Percentiles rank a stretch among this genome's conserved stretches.
These are phyloP conservation scores for Fusarium albosuccineum DNA, from an alignment of 2,329 filamentous ascomycete species.

Conservation along the genomic window DNA sequence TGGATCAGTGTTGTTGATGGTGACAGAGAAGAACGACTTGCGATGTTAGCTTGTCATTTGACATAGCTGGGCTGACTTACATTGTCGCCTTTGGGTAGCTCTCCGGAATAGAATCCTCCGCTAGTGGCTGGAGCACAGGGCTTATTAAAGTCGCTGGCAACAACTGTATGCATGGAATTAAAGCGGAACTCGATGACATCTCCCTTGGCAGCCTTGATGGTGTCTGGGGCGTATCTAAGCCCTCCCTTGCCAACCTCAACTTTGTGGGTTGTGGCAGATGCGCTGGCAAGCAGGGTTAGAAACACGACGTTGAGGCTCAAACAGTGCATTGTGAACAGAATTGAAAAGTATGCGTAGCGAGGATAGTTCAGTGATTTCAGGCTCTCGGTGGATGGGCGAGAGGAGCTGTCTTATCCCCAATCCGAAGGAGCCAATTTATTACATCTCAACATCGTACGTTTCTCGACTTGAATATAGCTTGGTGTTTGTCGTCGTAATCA, in stretches of 20 bases:
- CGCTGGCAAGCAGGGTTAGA: neutral
- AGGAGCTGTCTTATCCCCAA: neutral
- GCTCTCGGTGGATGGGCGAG: too few species aligned
- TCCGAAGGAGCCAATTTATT: neutral
- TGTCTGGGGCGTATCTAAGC: neutral
- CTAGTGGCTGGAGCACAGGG: constrained; percentile 58
- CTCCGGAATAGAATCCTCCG: constrained; percentile 34
- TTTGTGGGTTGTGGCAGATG: neutral
- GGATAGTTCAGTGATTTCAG: neutral
- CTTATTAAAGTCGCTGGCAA: constrained; percentile 60
- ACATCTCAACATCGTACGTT: too few species aligned
- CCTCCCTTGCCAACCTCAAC: neutral
- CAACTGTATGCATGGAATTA: constrained; percentile 63
- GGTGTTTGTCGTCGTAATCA: too few species aligned
- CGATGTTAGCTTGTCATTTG: neutral
- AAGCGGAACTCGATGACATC: constrained; percentile 68
- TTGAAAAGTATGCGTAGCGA: neutral
- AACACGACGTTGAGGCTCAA: neutral
- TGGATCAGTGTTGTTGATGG: constrained; percentile 47
- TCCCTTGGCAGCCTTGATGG: constrained; percentile 58
- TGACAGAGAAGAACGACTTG: constrained; percentile 40
- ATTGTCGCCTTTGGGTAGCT: neutral
- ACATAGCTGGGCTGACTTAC: neutral
- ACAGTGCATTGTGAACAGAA: neutral
- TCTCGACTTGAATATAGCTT: too few species aligned